Evolutionary conservation across 495 filamentous ascomycete species (phyloP), one percentile per base, ranked within the genome.

Genomic region (Barbatosphaeria neglecta): DNA sequence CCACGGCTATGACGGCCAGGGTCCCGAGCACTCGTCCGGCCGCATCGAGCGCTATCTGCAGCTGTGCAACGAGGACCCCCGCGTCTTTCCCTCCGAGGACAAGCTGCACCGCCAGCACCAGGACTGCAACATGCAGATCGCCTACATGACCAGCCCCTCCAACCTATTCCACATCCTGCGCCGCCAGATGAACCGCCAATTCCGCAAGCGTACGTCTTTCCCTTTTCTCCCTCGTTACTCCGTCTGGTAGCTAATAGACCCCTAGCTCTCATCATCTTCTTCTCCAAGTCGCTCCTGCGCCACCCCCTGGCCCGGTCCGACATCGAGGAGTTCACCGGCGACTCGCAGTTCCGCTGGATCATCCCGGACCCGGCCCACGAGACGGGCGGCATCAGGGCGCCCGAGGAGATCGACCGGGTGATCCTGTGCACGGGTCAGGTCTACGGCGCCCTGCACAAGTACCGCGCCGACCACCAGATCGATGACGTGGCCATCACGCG

Each of bases 121-220:
- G 70, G 92, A 98, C 69, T 93, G 86, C 76, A 98, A 98, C 70
- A 95, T 98, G 88, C 92, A 98, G 74, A 83, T 98, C 63, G 86
- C 79, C 47, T 93, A 86, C 76, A 86, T 90, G 82, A 98, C 90
- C 20, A 81, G 76, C 18, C 92, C 92, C 28, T 70, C 92, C 47
- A 98, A 98, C 69, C 60, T 90, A 60, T 98, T 98, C 82, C 92
- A 98, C 72, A 81, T 95, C 55, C 76, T 98, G 48, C 82, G 92
- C 63, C 77, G 92, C 65, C 92, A 98, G 73, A 95, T 98, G 80
- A 89, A 97, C 76, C 76, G 92, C 48, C 92, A 98, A 68, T 98
- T 98, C 83, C 80, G 92, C 63, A 98, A 98, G 72, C 92, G 87
- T 92, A 80, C 75, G 86, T 78, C 37, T 23, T 16, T 28, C 16